These are phyloP conservation scores for Coemansia sp. DNA, from an alignment of 192 early-diverging fungal genomes.

Conservation along the genomic window DNA sequence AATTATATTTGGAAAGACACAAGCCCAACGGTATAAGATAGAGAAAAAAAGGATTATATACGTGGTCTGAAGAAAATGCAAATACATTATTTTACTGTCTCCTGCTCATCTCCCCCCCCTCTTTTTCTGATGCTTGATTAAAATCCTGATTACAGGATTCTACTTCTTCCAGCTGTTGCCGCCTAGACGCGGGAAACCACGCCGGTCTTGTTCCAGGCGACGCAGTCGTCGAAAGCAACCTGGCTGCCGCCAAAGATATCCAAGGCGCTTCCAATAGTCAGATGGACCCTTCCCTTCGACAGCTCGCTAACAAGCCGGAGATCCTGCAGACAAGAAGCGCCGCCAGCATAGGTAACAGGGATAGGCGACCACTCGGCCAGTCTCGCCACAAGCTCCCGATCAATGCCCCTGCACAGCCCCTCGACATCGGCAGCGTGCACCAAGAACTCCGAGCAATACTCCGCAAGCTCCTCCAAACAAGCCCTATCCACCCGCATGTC, in stretches of 20 bases:
- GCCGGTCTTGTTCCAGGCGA: slow-evolving; percentile 64
- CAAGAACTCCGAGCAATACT: slow-evolving; percentile 83
- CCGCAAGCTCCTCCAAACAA: slow-evolving; percentile 56
- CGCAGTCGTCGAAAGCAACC: slow-evolving; percentile 78
- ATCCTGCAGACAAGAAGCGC: slow-evolving; percentile 62
- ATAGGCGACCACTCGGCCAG: slow-evolving; percentile 83
- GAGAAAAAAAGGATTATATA: too few species aligned
- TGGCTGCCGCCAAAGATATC: slow-evolving; percentile 94
- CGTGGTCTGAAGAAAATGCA: too few species aligned
- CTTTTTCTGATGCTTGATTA: too few species aligned
- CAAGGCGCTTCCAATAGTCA: slow-evolving; percentile 94
- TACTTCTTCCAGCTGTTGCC: too few species aligned
- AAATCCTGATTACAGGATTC: too few species aligned
- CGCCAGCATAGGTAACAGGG: slow-evolving; percentile 95
- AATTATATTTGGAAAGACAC: too few species aligned
- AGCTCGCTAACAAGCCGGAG: slow-evolving; percentile 73
- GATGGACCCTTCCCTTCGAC: slow-evolving; percentile 80
- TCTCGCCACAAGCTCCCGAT: slow-evolving; percentile 73
- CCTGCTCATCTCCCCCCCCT: too few species aligned
- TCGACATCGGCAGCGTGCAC: slow-evolving; percentile 99
- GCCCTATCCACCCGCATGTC: slow-evolving; percentile 75
- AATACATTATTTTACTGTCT: too few species aligned
- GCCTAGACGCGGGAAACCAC: background rate
- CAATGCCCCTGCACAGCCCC: slow-evolving; percentile 92
- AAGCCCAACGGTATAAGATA: too few species aligned